Conservation (phyloP, 1,284 basidiomycete genomes). For the Sporisorium sorghi region DNA sequence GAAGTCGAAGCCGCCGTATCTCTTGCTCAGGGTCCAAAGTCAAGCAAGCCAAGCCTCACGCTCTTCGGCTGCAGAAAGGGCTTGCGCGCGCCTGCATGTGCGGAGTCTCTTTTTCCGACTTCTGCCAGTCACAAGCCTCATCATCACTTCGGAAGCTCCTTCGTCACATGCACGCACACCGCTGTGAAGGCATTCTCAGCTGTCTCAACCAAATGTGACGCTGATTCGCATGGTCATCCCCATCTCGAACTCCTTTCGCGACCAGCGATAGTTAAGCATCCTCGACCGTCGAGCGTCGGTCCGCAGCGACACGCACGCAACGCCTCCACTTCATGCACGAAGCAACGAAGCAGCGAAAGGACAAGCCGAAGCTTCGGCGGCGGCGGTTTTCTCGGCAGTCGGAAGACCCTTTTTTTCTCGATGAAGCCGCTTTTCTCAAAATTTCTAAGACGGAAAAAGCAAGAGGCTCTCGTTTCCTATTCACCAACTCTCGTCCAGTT, state of each 20-base stretch:
- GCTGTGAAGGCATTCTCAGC: too few species aligned
- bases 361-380: background rate
- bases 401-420: slow-evolving; percentile 35
- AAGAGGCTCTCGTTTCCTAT: background rate
- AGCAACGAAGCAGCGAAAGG: too few species aligned
- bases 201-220: too few species aligned
- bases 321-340: slow-evolving; percentile 6
- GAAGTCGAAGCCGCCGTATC: background rate
- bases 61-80: slow-evolving; percentile 2
- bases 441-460: background rate
- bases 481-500: background rate
- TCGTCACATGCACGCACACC: too few species aligned
- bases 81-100: slow-evolving; percentile 2
- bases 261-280: slow-evolving; percentile 5
- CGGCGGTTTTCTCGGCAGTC: slow-evolving; percentile 22
- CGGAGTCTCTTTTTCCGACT: background rate
- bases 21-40: slow-evolving; percentile 4
- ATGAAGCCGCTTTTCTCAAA: background rate
- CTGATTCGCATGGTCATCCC: background rate
- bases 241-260: background rate
- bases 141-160: too few species aligned
- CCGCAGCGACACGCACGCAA: background rate
- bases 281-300: background rate
- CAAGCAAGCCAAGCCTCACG: background rate
- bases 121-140: background rate